phyloP scores from a whole-genome alignment of 768 basidiomycete genomes.

The Sarcodon aspratus region DNA sequence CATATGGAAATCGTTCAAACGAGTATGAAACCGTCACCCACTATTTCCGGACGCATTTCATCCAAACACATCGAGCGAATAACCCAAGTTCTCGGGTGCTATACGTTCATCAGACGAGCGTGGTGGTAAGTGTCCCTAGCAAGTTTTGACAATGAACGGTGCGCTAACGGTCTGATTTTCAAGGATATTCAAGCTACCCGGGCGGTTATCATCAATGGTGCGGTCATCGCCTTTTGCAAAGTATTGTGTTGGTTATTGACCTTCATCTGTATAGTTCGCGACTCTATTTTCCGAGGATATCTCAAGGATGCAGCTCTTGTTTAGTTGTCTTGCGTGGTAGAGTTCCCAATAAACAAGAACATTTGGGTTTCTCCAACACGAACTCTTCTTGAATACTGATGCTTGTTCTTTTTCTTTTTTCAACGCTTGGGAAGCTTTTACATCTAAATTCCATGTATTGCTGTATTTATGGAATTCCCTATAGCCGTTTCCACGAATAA shows the following conservation, averaged over 20 bases:
- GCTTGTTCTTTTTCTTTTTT: too few relatives aligned
- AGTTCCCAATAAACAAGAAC: too few relatives aligned
- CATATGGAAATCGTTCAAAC: conserved; percentile 64
- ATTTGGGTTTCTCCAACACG: too few relatives aligned
- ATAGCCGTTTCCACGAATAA: too few relatives aligned
- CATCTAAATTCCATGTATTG: too few relatives aligned
- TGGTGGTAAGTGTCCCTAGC: conserved; percentile 39
- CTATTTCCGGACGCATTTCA: conserved; percentile 81
- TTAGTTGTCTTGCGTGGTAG: conserved; percentile 4
- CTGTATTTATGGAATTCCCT: too few relatives aligned
- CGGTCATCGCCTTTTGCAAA: conserved; percentile 23
- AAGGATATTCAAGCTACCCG: conserved; percentile 81
- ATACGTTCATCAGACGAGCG: conserved; percentile 69
- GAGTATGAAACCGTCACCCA: conserved; percentile 58
- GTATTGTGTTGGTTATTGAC: neutral
- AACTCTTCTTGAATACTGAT: too few relatives aligned
- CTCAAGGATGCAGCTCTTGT: conserved; percentile 24
- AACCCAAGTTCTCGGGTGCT: conserved; percentile 46
- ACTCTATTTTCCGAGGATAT: conserved; percentile 26
- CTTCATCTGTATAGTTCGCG: conserved; percentile 13
- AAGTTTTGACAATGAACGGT: neutral
- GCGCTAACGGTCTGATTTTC: neutral
- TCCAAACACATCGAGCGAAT: conserved; percentile 60
- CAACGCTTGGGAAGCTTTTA: too few relatives aligned
- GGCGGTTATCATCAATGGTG: conserved; percentile 60